These are phyloP conservation scores for Elsinoe ampelina DNA, from an alignment of 2,329 filamentous ascomycete genomes.

Conservation along the genomic window DNA sequence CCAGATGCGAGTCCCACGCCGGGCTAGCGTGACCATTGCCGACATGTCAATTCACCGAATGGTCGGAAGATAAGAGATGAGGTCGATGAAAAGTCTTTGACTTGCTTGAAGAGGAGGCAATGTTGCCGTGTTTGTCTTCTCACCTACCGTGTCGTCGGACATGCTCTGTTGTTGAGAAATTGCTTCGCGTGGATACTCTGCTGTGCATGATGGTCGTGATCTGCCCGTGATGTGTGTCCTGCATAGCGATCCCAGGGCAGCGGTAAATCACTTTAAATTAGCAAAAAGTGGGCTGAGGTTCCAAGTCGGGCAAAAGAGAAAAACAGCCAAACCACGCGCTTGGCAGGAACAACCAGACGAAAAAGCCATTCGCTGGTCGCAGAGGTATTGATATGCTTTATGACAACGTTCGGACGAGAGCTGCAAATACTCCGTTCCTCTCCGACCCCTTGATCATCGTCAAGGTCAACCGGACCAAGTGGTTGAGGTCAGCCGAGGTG, in stretches of 20 bases:
- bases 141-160: neutral
- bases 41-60: slow-evolving; percentile 1
- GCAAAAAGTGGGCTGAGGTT: slow-evolving; percentile 4
- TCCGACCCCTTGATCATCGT: neutral
- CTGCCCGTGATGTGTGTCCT: neutral
- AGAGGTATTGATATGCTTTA: neutral
- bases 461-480: neutral
- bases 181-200: neutral
- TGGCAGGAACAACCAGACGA: slow-evolving; percentile 8
- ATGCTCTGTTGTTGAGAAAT: neutral
- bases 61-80: neutral
- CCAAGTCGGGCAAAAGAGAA: slow-evolving; percentile 9
- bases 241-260: neutral
- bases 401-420: neutral
- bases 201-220: neutral
- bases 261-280: slow-evolving; percentile 4
- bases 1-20: neutral
- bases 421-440: neutral
- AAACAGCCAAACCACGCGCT: slow-evolving; percentile 6
- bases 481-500: slow-evolving; percentile 3
- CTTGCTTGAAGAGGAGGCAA: neutral
- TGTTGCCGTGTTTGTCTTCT: neutral
- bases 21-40: neutral
- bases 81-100: neutral
- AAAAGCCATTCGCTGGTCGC: neutral